These are phyloP conservation scores for Lactuca saligna DNA, from an alignment of 129 eudicot genomes.

Conservation along the genomic window DNA sequence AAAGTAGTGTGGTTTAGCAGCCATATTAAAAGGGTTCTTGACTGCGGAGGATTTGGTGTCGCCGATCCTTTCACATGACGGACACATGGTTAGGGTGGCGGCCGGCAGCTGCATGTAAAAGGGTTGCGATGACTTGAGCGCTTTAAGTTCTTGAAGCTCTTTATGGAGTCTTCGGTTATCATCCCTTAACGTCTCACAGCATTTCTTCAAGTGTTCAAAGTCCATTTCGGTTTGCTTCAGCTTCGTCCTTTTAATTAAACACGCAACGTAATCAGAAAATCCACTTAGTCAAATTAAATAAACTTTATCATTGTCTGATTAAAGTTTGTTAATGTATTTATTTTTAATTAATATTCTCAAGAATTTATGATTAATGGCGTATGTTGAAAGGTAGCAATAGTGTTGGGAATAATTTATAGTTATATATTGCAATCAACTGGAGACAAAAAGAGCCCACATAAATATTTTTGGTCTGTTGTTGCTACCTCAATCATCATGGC, in stretches of 20 bases:
- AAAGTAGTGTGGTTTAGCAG: constrained; percentile 52
- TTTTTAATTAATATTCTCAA: constrained; percentile 5
- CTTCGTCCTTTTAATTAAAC: constrained; percentile 60
- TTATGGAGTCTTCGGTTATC: constrained; percentile 84
- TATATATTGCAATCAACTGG: constrained; percentile 27
- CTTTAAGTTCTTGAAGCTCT: constrained; percentile 83
- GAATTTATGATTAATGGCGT: constrained; percentile 24
- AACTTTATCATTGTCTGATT: neutral
- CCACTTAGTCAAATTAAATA: neutral
- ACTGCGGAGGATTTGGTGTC: constrained; percentile 29
- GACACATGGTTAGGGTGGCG: constrained; percentile 92
- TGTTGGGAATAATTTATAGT: constrained; percentile 34
- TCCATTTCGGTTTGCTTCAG: constrained; percentile 95
- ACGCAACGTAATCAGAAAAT: neutral
- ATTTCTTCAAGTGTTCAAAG: constrained; percentile 82
- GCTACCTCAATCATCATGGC: constrained; percentile 28
- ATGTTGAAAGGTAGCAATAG: constrained; percentile 27
- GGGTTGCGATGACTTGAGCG: constrained; percentile 58
- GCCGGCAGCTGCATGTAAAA: constrained; percentile 92
- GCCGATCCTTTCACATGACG: constrained; percentile 77
- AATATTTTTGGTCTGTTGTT: constrained; percentile 39
- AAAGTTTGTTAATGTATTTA: neutral
- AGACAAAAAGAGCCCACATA: constrained; percentile 39
- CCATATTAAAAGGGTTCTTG: constrained; percentile 35
- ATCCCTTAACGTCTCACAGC: constrained; percentile 69